These are phyloP conservation scores for Pelargonium cotyledonis DNA, from an alignment of 441 rosid genomes.

Conservation along the genomic window DNA sequence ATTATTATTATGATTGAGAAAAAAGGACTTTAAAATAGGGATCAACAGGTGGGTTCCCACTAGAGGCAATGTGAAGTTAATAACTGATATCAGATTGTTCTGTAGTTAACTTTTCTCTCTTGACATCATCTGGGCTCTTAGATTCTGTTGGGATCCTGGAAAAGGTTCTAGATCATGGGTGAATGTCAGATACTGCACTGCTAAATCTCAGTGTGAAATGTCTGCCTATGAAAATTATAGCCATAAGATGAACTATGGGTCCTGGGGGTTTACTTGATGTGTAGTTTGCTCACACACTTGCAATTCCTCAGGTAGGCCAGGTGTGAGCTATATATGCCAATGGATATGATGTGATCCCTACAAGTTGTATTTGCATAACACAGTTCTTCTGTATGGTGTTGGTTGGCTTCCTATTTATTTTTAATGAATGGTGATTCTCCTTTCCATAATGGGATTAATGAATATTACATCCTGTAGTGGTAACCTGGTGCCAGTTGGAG, in stretches of 20 bases:
- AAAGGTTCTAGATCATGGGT: background rate
- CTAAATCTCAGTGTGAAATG: background rate
- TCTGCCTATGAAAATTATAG: background rate
- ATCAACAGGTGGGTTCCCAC: background rate
- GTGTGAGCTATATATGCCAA: background rate
- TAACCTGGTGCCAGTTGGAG: background rate
- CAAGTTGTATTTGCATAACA: background rate
- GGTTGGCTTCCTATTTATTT: background rate
- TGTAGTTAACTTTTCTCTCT: background rate
- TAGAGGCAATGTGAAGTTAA: background rate
- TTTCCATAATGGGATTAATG: background rate
- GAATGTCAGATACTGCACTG: background rate
- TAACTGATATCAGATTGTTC: background rate
- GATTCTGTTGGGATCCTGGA: background rate
- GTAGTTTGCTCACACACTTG: background rate
- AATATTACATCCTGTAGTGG: background rate
- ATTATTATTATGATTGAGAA: background rate
- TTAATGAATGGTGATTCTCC: background rate
- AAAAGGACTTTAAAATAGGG: background rate
- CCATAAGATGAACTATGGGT: background rate
- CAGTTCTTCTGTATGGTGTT: background rate
- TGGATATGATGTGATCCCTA: conserved; percentile 2
- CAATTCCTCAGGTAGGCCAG: background rate
- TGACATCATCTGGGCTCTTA: background rate
- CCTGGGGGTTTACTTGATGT: background rate